phyloP scores from a whole-genome alignment of 192 early-diverging fungal genomes.

The Powellomyces hirtus region DNA sequence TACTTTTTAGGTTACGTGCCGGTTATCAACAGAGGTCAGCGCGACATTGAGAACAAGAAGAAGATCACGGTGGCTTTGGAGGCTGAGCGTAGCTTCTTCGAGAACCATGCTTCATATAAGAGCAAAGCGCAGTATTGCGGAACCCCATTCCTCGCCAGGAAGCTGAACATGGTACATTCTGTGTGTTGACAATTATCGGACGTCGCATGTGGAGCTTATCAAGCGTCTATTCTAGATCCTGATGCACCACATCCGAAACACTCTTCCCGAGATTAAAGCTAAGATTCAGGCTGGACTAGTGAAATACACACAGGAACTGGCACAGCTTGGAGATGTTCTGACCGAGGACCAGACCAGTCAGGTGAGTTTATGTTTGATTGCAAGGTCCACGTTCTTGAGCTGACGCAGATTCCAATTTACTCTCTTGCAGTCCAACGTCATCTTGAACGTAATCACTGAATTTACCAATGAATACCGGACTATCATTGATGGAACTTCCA shows the following conservation, averaged over 20 bases:
- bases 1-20: slow-evolving; percentile 84
- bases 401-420: too few relatives aligned
- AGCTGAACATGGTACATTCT: slow-evolving; percentile 93
- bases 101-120: slow-evolving; percentile 90
- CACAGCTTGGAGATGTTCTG: slow-evolving; percentile 87
- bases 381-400: not conserved
- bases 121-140: slow-evolving; percentile 99
- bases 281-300: slow-evolving; percentile 84
- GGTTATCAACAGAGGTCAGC: slow-evolving; percentile 98
- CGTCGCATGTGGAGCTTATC: not conserved
- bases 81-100: slow-evolving; percentile 87
- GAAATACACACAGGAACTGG: slow-evolving; percentile 86
- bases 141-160: slow-evolving; percentile 96
- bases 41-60: slow-evolving; percentile 95
- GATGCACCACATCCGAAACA: slow-evolving; percentile 99
- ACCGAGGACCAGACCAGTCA: slow-evolving; percentile 68
- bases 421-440: slow-evolving; percentile 78
- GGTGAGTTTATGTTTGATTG: slow-evolving; percentile 21
- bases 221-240: slow-evolving; percentile 74
- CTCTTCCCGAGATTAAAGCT: slow-evolving; percentile 97
- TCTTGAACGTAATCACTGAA: slow-evolving; percentile 97
- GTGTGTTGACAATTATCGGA: too few relatives aligned
- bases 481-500: slow-evolving; percentile 92
- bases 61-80: slow-evolving; percentile 86
- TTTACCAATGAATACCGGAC: slow-evolving; percentile 97